These are phyloP conservation scores for Sphagnum tenellum DNA, from an alignment of 225 moss, liverwort and hornwort genomes.

Conservation along the genomic window DNA sequence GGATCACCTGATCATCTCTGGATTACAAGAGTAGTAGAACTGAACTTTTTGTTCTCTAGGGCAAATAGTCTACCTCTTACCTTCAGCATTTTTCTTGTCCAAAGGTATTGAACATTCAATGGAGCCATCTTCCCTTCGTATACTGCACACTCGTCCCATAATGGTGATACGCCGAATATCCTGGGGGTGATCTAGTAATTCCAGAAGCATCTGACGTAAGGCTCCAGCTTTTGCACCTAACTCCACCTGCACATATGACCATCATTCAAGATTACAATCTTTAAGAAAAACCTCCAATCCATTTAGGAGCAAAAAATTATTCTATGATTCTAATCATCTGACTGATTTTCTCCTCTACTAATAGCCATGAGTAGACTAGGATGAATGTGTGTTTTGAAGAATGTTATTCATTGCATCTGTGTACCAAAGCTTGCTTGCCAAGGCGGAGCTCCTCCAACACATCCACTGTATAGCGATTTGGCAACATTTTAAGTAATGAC, in stretches of 20 bases:
- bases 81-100: constrained; percentile 86
- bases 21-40: too few species aligned
- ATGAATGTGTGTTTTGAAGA: too few species aligned
- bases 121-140: constrained; percentile 38
- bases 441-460: constrained; percentile 93
- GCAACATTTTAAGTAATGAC: constrained; percentile 63
- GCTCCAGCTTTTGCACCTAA: constrained; percentile 92
- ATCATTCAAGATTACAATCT: too few species aligned
- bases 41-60: too few species aligned
- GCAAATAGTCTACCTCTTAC: constrained; percentile 11
- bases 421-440: constrained; percentile 89
- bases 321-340: too few species aligned
- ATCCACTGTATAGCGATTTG: constrained; percentile 80
- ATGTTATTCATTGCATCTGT: not conserved
- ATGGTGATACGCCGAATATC: constrained; percentile 91
- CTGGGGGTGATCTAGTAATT: constrained; percentile 84
- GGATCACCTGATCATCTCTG: too few species aligned
- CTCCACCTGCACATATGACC: constrained; percentile 52
- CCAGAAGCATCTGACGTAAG: constrained; percentile 90
- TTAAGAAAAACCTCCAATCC: not conserved
- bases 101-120: constrained; percentile 54
- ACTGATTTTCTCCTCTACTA: too few species aligned
- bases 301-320: not conserved
- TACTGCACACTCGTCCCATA: constrained; percentile 66
- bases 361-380: too few species aligned